A percentile compares a stretch with the other conserved stretches of the same genome.
Conservation (phyloP, 2,329 filamentous ascomycete species). For the Elsinoe ampelina region DNA sequence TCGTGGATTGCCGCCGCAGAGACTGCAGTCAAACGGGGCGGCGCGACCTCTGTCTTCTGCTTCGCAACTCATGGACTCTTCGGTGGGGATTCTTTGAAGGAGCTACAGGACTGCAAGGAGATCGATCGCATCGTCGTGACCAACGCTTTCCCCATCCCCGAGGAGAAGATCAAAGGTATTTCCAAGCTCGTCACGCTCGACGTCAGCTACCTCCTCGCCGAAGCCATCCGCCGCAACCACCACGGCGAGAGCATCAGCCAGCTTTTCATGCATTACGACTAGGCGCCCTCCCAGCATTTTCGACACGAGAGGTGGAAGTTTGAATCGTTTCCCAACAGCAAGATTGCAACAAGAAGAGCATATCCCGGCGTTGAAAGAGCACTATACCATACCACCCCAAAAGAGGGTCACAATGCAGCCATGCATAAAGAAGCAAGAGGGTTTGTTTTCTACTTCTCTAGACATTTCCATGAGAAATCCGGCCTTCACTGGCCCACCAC, state of each 20-base stretch:
- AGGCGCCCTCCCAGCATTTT: background rate
- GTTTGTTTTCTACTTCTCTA: background rate
- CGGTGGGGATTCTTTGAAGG: constrained; percentile 76
- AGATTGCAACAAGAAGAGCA: background rate
- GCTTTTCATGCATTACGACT: constrained; percentile 38
- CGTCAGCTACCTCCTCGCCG: constrained; percentile 75
- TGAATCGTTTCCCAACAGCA: background rate
- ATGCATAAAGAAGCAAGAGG: background rate
- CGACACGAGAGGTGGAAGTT: background rate
- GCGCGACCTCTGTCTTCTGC: constrained; percentile 89
- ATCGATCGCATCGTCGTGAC: constrained; percentile 93
- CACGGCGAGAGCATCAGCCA: constrained; percentile 74
- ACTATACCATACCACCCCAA: background rate
- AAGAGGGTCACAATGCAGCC: background rate
- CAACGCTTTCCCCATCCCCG: constrained; percentile 88
- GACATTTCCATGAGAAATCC: background rate
- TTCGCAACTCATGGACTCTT: constrained; percentile 96
- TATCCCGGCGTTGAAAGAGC: constrained; percentile 8
- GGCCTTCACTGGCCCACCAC: background rate
- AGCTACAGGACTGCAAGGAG: constrained; percentile 84
- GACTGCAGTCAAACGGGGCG: constrained; percentile 86
- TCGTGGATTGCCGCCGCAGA: constrained; percentile 98
- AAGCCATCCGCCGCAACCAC: constrained; percentile 92
- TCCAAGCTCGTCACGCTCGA: constrained; percentile 86
- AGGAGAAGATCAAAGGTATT: constrained; percentile 58